These are phyloP conservation scores for Astrephomene gubernaculifera DNA, from an alignment of 139 green algal genomes.

Conservation along the genomic window DNA sequence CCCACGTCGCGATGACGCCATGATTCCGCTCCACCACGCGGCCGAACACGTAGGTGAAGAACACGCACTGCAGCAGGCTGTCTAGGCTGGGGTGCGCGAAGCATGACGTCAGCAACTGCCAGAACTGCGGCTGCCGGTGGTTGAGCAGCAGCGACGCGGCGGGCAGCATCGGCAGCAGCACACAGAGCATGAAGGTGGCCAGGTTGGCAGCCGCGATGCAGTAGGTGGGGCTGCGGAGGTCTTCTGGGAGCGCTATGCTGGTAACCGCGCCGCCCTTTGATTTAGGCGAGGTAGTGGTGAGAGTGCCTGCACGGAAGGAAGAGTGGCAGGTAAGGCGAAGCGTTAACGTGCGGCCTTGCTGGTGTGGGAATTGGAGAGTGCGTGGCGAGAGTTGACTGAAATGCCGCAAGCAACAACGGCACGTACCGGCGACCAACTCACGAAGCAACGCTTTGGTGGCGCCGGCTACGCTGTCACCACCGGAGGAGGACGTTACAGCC, in stretches of 20 bases:
- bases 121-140: conserved; percentile 17
- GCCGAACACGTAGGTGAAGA: conserved; percentile 52
- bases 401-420: background rate
- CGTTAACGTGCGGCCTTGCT: background rate
- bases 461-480: background rate
- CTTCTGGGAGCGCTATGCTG: conserved; percentile 22
- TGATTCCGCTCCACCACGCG: conserved; percentile 47
- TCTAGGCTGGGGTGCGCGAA: conserved; percentile 35
- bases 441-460: background rate
- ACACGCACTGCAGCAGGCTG: conserved; percentile 40
- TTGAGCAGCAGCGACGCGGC: conserved; percentile 8
- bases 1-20: conserved; percentile 35
- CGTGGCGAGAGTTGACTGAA: background rate
- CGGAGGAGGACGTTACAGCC: no score
- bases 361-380: background rate
- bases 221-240: conserved; percentile 32
- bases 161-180: conserved; percentile 42
- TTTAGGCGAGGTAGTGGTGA: no score
- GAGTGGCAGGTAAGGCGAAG: no score
- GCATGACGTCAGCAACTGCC: conserved; percentile 44
- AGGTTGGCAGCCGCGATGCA: conserved; percentile 14
- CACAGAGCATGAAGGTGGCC: background rate
- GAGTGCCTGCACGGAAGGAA: no score
- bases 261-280: no score
- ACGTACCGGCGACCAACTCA: conserved; percentile 8